Evolutionary conservation across 352 stramenopile genomes (phyloP), one percentile per base, ranked within the genome.

Genomic region (Globisporangium parvum): DNA sequence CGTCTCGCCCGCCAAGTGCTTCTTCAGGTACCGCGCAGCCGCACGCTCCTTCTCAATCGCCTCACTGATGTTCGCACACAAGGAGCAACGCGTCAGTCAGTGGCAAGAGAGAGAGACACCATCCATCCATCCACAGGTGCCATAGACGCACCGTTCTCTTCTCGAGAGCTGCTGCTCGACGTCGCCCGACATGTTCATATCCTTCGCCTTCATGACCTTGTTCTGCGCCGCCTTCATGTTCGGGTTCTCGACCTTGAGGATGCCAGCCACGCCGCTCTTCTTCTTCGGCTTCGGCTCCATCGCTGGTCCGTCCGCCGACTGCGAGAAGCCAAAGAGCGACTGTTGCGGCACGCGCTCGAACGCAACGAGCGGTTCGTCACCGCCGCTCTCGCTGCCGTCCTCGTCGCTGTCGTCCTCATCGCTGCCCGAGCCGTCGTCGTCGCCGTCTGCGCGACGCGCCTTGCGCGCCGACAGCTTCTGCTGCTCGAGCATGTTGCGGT

Each of bases 161-260:
- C 86, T 70, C 28, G 75, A 89, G 24, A 96, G 75, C 69, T 92
- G 70, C 54, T 88, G 82, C 42, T 86, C 75, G 12, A 72, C 72
- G 48, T 66, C 63, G 3, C 60, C 69, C n/a, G 35, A 47, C 41
- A 47, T 41, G 37, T 80, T 69, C 65, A 96, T 85, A 63, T 93
- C 85, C 67, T 93, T 93, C 37, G 80, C 81, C 70, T 93, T 94
- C 66, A 94, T 89, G 28, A 89, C 70, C 71, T 93, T 95, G 63
- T 75, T 88, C 55, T 80, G 60, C n/a, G 57, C 65, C 50, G 82
- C 68, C 59, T 69, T 76, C 15, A 73, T 47, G 67, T 96, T 96
- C 8, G 85, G 86, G 77, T 96, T 96, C 56, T 92, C 64, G 41
- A 78, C 77, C 73, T 94, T 84, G 53, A 91, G 70, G 33, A 91